Conservation (phyloP, 176 grass and related monocot species). For the Oryza glaberrima region DNA sequence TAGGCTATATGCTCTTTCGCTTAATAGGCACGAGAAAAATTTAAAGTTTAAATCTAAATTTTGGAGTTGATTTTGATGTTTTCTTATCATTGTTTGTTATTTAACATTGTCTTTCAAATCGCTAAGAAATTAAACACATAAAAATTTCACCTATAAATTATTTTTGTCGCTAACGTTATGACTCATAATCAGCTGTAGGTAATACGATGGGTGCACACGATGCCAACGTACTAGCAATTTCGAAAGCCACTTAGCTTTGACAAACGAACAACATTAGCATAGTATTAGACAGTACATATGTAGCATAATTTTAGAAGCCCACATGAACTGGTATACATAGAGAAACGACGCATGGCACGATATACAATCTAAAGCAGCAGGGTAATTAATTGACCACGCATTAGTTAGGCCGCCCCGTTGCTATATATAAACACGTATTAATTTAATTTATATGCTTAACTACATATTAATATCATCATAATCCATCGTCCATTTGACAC, state of each 20-base stretch:
- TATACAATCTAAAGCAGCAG: slow-evolving; percentile 8
- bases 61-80: too few relatives aligned
- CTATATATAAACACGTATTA: background rate
- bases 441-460: background rate
- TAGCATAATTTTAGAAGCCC: background rate
- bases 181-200: too few relatives aligned
- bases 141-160: too few relatives aligned
- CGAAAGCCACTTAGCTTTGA: background rate
- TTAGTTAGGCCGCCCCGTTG: background rate
- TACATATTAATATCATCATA: background rate
- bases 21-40: too few relatives aligned
- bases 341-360: background rate
- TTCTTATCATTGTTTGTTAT: too few relatives aligned
- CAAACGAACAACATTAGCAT: background rate
- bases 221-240: background rate
- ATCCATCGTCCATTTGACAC: background rate
- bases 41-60: too few relatives aligned
- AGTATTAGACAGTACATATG: background rate
- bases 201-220: background rate
- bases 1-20: too few relatives aligned
- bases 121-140: too few relatives aligned
- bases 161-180: too few relatives aligned
- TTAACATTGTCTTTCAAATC: too few relatives aligned
- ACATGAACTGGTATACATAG: background rate
- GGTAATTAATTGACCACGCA: background rate